phyloP scores from a whole-genome alignment of 176 grass and related monocot species.

The Carex scoparia region DNA sequence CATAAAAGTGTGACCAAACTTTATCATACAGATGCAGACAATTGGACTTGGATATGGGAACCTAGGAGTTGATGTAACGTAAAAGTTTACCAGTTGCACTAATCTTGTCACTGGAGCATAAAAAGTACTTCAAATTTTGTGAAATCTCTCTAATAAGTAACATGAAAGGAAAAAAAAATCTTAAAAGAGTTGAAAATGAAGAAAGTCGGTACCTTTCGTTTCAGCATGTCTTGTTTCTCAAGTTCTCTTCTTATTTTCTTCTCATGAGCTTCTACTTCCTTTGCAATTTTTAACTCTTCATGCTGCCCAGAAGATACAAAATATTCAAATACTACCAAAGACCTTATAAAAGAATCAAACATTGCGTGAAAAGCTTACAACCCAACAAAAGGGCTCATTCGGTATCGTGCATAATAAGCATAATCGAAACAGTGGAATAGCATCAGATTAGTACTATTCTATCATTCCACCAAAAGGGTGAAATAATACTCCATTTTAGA shows the following conservation, averaged over 20 bases:
- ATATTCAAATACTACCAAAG: slow-evolving; percentile 19
- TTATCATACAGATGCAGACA: slow-evolving; percentile 9
- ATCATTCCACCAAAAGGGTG: neutral
- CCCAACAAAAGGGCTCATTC: neutral
- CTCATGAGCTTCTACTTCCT: slow-evolving; percentile 93
- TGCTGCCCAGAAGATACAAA: slow-evolving; percentile 36
- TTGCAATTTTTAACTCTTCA: slow-evolving; percentile 81
- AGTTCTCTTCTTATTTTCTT: slow-evolving; percentile 84
- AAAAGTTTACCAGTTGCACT: neutral
- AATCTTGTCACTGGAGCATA: neutral
- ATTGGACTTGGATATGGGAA: neutral
- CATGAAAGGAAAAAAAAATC: slow-evolving; percentile 22
- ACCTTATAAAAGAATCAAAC: neutral
- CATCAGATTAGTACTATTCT: neutral
- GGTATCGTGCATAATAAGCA: neutral
- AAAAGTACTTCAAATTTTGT: neutral
- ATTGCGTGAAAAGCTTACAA: slow-evolving; percentile 15
- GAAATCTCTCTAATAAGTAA: slow-evolving; percentile 4
- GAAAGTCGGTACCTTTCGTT: slow-evolving; percentile 62
- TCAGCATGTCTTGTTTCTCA: slow-evolving; percentile 90
- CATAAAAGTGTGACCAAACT: slow-evolving; percentile 4
- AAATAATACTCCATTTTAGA: neutral
- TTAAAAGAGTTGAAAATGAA: slow-evolving; percentile 6
- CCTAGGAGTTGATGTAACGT: neutral
- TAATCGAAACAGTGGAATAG: neutral